A percentile compares a stretch with the other conserved stretches of the same genome.
phyloP scores from a whole-genome alignment of 2,329 filamentous ascomycete species.

The Simplicillium aogashimaense region DNA sequence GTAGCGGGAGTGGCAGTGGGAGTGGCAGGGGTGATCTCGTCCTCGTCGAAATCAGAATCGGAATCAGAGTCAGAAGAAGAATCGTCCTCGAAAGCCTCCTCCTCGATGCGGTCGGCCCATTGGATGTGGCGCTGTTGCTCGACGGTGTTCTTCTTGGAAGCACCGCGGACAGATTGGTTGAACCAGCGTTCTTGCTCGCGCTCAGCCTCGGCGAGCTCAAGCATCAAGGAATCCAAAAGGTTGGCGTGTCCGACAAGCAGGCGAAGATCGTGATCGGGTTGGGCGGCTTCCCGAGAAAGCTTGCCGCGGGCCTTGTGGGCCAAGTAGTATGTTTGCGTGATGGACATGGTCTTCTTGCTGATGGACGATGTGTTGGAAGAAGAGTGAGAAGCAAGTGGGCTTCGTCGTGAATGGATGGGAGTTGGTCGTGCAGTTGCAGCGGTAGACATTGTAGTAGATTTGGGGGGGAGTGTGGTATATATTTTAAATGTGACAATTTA shows the following conservation, averaged over 20 bases:
- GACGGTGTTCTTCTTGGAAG: conserved; percentile 29
- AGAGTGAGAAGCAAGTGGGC: conserved; percentile 17
- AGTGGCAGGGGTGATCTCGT: conserved; percentile 27
- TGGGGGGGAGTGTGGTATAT: not conserved
- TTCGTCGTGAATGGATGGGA: conserved; percentile 11
- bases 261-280: conserved; percentile 87
- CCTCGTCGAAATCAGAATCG: conserved; percentile 28
- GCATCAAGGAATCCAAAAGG: conserved; percentile 92
- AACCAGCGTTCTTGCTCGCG: conserved; percentile 95
- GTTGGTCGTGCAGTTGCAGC: not conserved
- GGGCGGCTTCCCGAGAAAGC: conserved; percentile 85
- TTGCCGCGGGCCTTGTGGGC: conserved; percentile 94
- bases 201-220: conserved; percentile 84
- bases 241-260: conserved; percentile 96
- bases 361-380: conserved; percentile 28
- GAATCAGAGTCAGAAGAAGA: conserved; percentile 49
- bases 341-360: conserved; percentile 78
- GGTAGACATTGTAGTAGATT: not conserved
- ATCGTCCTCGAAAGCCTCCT: conserved; percentile 60
- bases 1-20: not conserved
- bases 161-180: conserved; percentile 84
- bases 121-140: conserved; percentile 65
- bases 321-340: conserved; percentile 97
- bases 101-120: conserved; percentile 76
- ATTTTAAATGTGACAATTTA: not conserved